A percentile compares a stretch with the other conserved stretches of the same genome.
Conservation (phyloP, 768 basidiomycete genomes). For the Ramaria sp. region DNA sequence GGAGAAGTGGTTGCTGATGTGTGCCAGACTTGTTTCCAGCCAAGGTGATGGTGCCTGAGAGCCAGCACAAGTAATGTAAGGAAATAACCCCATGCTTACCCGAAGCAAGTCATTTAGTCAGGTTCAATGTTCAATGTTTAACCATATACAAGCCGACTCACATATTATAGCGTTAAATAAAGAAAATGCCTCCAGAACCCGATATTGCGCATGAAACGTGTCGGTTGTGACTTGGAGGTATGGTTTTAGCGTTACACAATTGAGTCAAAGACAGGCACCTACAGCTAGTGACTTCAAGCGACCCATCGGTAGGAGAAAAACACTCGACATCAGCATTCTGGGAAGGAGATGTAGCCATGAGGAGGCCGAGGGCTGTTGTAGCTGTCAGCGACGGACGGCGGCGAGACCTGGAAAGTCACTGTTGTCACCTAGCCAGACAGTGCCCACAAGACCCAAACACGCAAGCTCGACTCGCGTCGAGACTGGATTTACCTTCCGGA, state of each 20-base stretch:
- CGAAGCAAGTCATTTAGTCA: constrained; percentile 22
- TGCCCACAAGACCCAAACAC: constrained; percentile 56
- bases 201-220: constrained; percentile 83
- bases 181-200: constrained; percentile 70
- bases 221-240: constrained; percentile 58
- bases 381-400: constrained; percentile 5
- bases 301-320: constrained; percentile 44
- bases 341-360: constrained; percentile 62
- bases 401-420: not conserved
- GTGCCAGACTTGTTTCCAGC: constrained; percentile 49
- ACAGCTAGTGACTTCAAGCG: constrained; percentile 58
- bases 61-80: constrained; percentile 33
- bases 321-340: constrained; percentile 77
- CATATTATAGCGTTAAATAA: constrained; percentile 66
- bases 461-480: constrained; percentile 69
- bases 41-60: constrained; percentile 31
- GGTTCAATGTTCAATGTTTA: constrained; percentile 19
- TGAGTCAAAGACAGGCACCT: constrained; percentile 21
- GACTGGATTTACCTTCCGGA: constrained; percentile 63
- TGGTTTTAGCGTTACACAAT: not conserved
- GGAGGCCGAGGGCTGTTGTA: constrained; percentile 56
- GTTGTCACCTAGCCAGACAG: constrained; percentile 66
- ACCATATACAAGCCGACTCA: constrained; percentile 35
- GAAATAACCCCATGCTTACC: constrained; percentile 38
- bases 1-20: constrained; percentile 49